phyloP scores from a whole-genome alignment of 208 protist species.

The Phytomonas francai region DNA sequence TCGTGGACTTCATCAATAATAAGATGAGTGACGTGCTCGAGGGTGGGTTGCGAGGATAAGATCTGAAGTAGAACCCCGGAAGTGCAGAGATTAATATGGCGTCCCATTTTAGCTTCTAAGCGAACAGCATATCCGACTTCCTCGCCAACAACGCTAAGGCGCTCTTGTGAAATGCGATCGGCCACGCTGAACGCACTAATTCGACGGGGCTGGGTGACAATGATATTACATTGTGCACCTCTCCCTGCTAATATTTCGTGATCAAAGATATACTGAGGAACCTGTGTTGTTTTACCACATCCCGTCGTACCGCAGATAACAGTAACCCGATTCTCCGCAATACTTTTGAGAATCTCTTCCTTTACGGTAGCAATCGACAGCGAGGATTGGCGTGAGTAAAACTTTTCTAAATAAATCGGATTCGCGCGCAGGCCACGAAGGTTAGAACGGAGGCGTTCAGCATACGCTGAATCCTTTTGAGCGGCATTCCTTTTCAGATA shows the following conservation, averaged over 20 bases:
- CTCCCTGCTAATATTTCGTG: conserved; percentile 40
- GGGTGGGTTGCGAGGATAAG: conserved; percentile 76
- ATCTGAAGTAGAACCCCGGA: conserved; percentile 97
- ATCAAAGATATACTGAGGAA: conserved; percentile 91
- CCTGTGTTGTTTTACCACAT: conserved; percentile 90
- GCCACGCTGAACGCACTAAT: conserved; percentile 97
- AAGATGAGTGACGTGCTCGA: conserved; percentile 91
- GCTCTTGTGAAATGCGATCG: conserved; percentile 96
- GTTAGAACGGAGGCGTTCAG: conserved; percentile 21
- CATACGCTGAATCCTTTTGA: conserved; percentile 23
- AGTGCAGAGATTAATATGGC: conserved; percentile 96
- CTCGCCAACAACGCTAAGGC: conserved; percentile 70
- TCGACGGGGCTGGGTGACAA: conserved; percentile 97
- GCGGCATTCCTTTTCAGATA: conserved; percentile 12
- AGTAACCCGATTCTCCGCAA: conserved; percentile 62
- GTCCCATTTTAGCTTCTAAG: conserved; percentile 92
- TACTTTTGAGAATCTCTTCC: conserved; percentile 37
- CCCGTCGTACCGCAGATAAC: conserved; percentile 87
- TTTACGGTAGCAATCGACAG: conserved; percentile 49
- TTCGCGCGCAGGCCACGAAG: conserved; percentile 27
- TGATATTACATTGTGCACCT: conserved; percentile 48
- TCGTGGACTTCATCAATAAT: conserved; percentile 99
- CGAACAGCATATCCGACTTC: conserved; percentile 97
- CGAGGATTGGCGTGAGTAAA: conserved; percentile 50
- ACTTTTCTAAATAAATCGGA: conserved; percentile 38